Base-by-base conservation (phyloP, 352 stramenopile genomes). In the Phytopythium chamaehyphon region DNA sequence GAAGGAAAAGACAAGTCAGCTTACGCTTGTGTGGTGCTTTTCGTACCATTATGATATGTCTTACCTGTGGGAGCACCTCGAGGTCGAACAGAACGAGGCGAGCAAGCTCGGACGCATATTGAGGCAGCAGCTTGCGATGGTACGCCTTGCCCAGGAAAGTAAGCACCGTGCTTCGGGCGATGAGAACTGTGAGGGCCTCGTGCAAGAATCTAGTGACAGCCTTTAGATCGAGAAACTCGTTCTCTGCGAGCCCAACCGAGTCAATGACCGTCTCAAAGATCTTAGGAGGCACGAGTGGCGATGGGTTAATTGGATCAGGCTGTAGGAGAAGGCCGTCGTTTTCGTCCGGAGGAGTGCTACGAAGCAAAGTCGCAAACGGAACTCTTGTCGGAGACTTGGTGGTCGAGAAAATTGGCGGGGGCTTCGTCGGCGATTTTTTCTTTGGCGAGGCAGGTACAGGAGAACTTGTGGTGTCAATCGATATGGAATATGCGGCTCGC, bases 111-210 rank as follows among this genome's bases (percentile, higher is more conserved):
- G 61, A 58, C 11, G 79, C 57, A 43, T 86, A 86, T 31, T 69
- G 55, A 2, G 74, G 64, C 22, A 86, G 69, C 22, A 78, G 53
- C 16, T 77, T 60, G 10, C 71, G 67, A 54, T 88, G 77, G 37
- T 75, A 69, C 1, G 71, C 69, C 53, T 86, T 88, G 56, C 77
- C 73, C 68, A 86, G 63, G 52, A 86, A 80, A 24, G 62, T 69
- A 14, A 88, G 66, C 24, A 59, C 36, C 12, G 60, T 60, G 50
- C 73, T 88, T 14, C 63, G 65, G 22, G 73, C 71, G 52, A 88
- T 71, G 15, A 67, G 71, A 43, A 76, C 79, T n/a, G 73, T 70
- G 3, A 86, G 53, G 50, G 80, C 53, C 43, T 82, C 72, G 18
- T 84, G 71, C 18, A 79, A 31, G 19, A 83, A 77, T 18, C 71